Conservation (phyloP, 1,139 yeast species). For the Blastobotrys malaysiensis region DNA sequence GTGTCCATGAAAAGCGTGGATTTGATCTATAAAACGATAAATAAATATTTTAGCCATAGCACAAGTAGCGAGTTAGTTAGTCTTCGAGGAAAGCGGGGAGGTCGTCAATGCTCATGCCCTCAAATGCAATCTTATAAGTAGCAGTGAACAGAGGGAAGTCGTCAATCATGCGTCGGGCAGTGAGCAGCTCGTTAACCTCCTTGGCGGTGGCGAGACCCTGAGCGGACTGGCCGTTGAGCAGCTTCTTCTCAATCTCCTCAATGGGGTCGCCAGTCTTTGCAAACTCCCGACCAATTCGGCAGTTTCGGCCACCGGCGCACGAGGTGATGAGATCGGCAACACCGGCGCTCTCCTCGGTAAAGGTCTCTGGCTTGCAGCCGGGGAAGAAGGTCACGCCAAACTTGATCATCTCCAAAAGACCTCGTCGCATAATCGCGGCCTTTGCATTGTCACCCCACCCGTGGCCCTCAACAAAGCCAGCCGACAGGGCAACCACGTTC, state of each 20-base stretch:
- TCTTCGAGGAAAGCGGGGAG: conserved; percentile 29
- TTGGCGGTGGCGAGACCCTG: conserved; percentile 87
- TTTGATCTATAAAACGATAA: background rate
- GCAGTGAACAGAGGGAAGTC: conserved; percentile 88
- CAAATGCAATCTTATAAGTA: conserved; percentile 76
- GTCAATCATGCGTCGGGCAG: conserved; percentile 49
- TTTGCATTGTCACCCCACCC: conserved; percentile 99
- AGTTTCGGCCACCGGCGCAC: conserved; percentile 94
- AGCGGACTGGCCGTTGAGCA: conserved; percentile 88
- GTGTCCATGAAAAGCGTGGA: too few species aligned
- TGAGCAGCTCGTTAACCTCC: conserved; percentile 83
- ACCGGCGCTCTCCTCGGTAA: conserved; percentile 90
- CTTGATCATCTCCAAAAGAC: conserved; percentile 77
- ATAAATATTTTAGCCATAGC: background rate
- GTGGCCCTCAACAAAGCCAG: conserved; percentile 91
- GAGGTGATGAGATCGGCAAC: conserved; percentile 96
- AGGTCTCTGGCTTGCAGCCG: conserved; percentile 65
- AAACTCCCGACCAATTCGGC: conserved; percentile 65
- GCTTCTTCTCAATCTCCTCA: conserved; percentile 70
- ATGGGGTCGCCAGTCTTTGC: conserved; percentile 67
- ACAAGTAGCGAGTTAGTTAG: conserved; percentile 7
- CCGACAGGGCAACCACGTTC: conserved; percentile 88
- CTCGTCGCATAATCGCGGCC: conserved; percentile 93
- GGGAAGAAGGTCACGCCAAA: conserved; percentile 76
- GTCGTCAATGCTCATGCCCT: conserved; percentile 46